A percentile compares a stretch with the other conserved stretches of the same genome.
phyloP scores from a whole-genome alignment of 345 rosid genomes.

The Jatropha curcas region DNA sequence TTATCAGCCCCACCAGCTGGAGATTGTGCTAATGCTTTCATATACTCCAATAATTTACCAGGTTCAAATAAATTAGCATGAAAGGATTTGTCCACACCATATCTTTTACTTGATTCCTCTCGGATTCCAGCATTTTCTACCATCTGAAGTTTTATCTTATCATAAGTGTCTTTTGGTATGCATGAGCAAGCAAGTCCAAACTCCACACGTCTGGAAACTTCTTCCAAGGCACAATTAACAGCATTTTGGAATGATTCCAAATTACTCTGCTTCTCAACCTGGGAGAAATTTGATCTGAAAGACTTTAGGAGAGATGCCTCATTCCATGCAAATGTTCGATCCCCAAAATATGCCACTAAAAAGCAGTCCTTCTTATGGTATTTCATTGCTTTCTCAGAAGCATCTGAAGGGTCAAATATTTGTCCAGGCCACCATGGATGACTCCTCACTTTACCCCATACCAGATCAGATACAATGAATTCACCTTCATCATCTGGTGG shows the following conservation, averaged over 20 bases:
- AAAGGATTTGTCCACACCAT: conserved; percentile 28
- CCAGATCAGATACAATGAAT: conserved; percentile 55
- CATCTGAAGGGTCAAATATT: conserved; percentile 65
- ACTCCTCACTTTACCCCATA: conserved; percentile 80
- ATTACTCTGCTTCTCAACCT: conserved; percentile 56
- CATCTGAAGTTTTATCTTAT: conserved; percentile 43
- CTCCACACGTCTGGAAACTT: conserved; percentile 57
- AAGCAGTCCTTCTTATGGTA: conserved; percentile 59
- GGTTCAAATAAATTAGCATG: conserved; percentile 45
- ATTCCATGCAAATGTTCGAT: conserved; percentile 77
- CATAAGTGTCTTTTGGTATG: conserved; percentile 38
- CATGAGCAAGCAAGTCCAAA: conserved; percentile 61
- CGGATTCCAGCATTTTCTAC: conserved; percentile 63
- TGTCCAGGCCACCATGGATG: conserved; percentile 94
- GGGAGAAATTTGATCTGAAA: conserved; percentile 54
- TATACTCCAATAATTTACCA: conserved; percentile 44
- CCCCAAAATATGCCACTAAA: conserved; percentile 78
- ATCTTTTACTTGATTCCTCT: conserved; percentile 40
- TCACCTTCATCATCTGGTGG: conserved; percentile 45
- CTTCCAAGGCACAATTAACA: conserved; percentile 62
- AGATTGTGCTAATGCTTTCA: conserved; percentile 55
- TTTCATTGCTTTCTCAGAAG: conserved; percentile 61
- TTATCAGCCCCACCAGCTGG: conserved; percentile 48
- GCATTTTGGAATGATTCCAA: conserved; percentile 60
- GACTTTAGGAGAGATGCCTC: conserved; percentile 59